Base-by-base conservation (phyloP, 495 filamentous ascomycete species). In the Melanomma pulvis-pyrius region DNA sequence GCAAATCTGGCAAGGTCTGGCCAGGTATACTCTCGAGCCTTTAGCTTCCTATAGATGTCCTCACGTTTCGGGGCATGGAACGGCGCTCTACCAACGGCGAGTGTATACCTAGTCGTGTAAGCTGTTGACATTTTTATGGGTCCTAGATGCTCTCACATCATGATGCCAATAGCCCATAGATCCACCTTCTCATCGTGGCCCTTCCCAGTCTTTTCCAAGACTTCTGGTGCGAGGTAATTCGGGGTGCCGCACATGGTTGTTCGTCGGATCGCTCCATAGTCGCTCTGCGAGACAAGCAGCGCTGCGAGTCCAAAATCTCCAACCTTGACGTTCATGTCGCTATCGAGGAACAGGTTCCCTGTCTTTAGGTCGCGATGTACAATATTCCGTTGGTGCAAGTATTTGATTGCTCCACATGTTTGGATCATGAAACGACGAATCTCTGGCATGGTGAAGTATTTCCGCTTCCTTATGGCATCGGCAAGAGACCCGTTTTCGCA, bases 241-340 rank as follows among this genome's bases (percentile, higher is more conserved):
- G 96, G 96, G 13, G 96, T 98, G 30, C 96, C 96, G 68, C 96
- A 99, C 51, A 99, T 82, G 0, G 96, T 99, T 39, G 87, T 96
- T 71, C 96, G 58, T 1, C 77, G 70, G 61, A 86, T 71, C 89
- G 83, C 74, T 81, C 85, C 61, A 77, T 90, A 89, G 65, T 96
- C 92, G 73, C 87, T 91, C 60, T 91, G 88, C 1, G 92, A 92
- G 24, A 97, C 81, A 26, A 97, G 83, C 70, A 98, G 80, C 1
- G 96, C 96, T n/a, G 96, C 96, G 47, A 99, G 80, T 3, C 96
- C 96, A 78, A 98, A 99, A 74, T 99, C 96, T 2, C 96, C 96
- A 65, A 98, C 88, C 76, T 99, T 98, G 61, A 97, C 85, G 71
- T 98, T 96, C 96, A 99, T 97, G 69, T 96, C 83, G 39, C 86